Conservation (phyloP, 169 alveolate genomes). For the Plasmodium malariae region DNA sequence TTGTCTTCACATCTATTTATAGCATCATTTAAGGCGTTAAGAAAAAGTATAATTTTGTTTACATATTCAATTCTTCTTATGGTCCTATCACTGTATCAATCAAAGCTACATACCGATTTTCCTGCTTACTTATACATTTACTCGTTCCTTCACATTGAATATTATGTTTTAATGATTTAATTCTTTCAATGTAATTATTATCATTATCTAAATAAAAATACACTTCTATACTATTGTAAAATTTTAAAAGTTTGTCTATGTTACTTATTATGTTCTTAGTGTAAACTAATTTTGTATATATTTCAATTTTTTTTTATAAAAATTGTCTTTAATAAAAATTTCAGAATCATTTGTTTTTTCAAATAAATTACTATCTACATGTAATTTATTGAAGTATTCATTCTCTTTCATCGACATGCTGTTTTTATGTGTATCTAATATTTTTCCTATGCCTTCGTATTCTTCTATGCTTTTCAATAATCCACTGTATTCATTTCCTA, state of each 20-base stretch:
- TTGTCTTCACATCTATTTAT: constrained; percentile 1
- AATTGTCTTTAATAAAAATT: not conserved
- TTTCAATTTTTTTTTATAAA: not conserved
- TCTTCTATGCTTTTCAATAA: not conserved
- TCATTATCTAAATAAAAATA: not conserved
- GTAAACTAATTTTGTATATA: not conserved
- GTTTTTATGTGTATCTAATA: not conserved
- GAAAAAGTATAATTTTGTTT: constrained; percentile 17
- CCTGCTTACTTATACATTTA: not conserved
- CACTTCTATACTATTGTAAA: not conserved
- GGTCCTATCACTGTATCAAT: not conserved
- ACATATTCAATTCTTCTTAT: constrained; percentile 3
- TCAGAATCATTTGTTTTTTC: not conserved
- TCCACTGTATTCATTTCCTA: not conserved
- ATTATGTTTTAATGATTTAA: not conserved
- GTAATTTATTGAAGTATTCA: not conserved
- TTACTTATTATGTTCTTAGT: not conserved
- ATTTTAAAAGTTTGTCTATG: not conserved
- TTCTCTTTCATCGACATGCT: not conserved
- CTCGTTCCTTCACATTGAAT: not conserved
- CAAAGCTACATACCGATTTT: not conserved
- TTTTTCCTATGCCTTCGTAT: constrained; percentile 11
- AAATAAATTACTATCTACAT: not conserved
- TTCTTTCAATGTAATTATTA: not conserved
- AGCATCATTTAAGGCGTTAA: constrained; percentile 6